Percentiles rank a stretch among this genome's conserved stretches.
These are phyloP conservation scores for Nannizziopsis arthrosporioides DNA, from an alignment of 2,329 filamentous ascomycete genomes.

Conservation along the genomic window DNA sequence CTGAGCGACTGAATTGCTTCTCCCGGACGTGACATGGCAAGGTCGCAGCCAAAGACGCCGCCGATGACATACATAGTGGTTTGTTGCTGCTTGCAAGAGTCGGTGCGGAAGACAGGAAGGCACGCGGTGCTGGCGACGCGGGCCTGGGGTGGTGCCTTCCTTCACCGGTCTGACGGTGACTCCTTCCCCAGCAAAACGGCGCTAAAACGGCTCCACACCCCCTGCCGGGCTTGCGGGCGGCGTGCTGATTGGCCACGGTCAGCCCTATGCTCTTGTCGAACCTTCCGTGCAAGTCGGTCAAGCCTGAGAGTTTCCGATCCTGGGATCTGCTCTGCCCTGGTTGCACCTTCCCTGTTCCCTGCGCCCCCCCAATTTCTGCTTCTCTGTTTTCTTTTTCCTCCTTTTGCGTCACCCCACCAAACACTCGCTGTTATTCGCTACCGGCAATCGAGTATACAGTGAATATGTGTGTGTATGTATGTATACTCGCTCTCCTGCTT, in stretches of 20 bases:
- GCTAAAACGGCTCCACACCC: constrained; percentile 56
- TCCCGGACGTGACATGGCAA: no score
- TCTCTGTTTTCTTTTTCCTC: no score
- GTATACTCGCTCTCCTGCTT: no score
- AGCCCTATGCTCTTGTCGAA: constrained; percentile 4
- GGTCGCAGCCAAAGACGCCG: no score
- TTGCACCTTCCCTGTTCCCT: neutral
- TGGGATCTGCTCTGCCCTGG: neutral
- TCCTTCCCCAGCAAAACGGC: constrained; percentile 1
- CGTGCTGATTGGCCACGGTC: constrained; percentile 4
- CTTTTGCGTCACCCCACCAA: no score
- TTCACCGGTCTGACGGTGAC: constrained; percentile 4
- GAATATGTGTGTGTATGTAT: no score
- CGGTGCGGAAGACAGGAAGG: neutral
- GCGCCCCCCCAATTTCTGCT: no score
- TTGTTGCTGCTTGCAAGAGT: no score
- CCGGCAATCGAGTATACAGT: no score
- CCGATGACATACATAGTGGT: no score
- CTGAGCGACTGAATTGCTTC: no score
- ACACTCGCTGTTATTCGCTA: no score
- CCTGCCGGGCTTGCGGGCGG: constrained; percentile 2
- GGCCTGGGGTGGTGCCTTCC: neutral
- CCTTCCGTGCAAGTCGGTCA: constrained; percentile 7
- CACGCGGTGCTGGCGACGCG: neutral
- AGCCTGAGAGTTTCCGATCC: constrained; percentile 5